These are phyloP conservation scores for Barnettozyma populi DNA, from an alignment of 805 yeast species.

Conservation along the genomic window DNA sequence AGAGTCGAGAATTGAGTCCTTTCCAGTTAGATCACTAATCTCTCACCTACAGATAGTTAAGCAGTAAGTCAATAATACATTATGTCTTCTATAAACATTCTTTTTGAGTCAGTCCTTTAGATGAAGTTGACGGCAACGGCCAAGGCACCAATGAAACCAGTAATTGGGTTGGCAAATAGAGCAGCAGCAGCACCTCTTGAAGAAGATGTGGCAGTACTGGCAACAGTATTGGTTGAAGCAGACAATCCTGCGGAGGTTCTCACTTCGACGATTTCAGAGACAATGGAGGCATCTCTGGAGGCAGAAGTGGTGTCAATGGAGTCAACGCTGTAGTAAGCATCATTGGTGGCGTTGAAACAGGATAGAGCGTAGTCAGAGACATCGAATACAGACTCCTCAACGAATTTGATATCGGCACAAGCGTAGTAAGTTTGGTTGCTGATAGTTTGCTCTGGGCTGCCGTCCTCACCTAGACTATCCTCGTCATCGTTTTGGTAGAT, in stretches of 20 bases:
- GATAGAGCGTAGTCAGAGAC: constrained; percentile 29
- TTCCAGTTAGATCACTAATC: too few species aligned
- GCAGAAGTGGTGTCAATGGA: constrained; percentile 24
- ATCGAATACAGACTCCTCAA: constrained; percentile 36
- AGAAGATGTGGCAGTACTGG: constrained; percentile 15
- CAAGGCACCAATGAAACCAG: constrained; percentile 20
- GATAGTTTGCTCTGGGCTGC: constrained; percentile 32
- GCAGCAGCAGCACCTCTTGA: constrained; percentile 16
- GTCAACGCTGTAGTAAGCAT: constrained; percentile 31
- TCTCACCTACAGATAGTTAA: too few species aligned
- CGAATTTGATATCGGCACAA: constrained; percentile 41
- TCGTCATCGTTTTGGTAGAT: constrained; percentile 33
- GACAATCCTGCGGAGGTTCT: constrained; percentile 19
- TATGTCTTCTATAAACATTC: background rate
- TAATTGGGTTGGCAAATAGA: constrained; percentile 15
- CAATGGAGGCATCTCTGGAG: constrained; percentile 18
- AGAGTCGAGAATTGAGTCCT: too few species aligned
- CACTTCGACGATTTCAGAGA: constrained; percentile 14
- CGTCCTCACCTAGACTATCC: constrained; percentile 15
- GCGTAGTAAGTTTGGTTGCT: constrained; percentile 39
- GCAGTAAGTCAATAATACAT: background rate
- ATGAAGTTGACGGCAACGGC: constrained; percentile 20
- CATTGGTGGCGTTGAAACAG: constrained; percentile 39
- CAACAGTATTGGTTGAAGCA: constrained; percentile 12
- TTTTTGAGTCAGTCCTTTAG: constrained; percentile 2